Evolutionary conservation across 352 stramenopile species (phyloP), one percentile per base, ranked within the genome.

Genomic region (Phytophthora fragariae): DNA sequence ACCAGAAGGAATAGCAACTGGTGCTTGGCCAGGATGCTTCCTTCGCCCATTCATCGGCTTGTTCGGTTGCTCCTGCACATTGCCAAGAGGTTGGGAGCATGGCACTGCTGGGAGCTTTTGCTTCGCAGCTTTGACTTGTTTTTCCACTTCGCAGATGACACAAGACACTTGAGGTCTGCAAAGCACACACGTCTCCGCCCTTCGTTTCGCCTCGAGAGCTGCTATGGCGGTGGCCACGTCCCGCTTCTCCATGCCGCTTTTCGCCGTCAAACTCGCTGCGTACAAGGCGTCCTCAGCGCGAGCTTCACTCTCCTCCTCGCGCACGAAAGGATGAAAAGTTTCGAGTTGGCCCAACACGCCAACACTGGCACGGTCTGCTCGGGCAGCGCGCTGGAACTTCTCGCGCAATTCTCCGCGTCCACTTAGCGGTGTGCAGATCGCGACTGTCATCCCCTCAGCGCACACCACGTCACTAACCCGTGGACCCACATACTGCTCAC

Each of bases 331-430:
- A 31, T 92, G 86, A 59, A 88, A 95, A 3, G 86, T 91, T 46
- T 90, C 85, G 29, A 93, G 66, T 55, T 95, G 86, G 46, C 86
- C 44, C 2, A 95, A 65, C 2, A 92, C 70, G 61, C 68, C 80
- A 8, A 84, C 21, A 72, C 57, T 83, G 1, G 76, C 77, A 3
- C 73, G 73, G 49, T 95, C 84, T 11, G 83, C 83, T 31, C 85
- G 80, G 9, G 89, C 62, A 7, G 85, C 85, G 17, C 85, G 85
- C 39, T 81, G 66, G 33, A 87, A 93, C 4, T 78, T 84, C 27
- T 92, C 84, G 19, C 80, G 81, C 56, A 94, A 27, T 41, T 82
- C 73, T 0, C 82, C 79, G 17, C 57, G 39, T 6, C 64, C 70
- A 44, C 70, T 79, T 12, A 88, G 27, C 2, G 86, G 77, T 0